A percentile compares a stretch with the other conserved stretches of the same genome.
These are phyloP conservation scores for Vanilla planifolia DNA, from an alignment of 106 monocot species.

Conservation along the genomic window DNA sequence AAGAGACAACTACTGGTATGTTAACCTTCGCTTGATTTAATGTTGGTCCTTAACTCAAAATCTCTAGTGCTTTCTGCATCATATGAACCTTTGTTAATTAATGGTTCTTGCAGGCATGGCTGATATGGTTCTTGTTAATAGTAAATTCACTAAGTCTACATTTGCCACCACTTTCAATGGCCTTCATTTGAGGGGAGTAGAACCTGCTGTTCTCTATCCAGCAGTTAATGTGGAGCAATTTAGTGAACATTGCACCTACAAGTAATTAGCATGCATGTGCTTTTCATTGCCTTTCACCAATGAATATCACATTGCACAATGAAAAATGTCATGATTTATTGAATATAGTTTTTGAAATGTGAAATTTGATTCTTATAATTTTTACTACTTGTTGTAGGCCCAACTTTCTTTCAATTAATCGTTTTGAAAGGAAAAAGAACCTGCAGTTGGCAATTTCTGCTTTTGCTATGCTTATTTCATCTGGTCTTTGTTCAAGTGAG, in stretches of 20 bases:
- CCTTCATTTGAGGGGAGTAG: slow-evolving; percentile 55
- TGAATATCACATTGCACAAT: not conserved
- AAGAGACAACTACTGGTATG: slow-evolving; percentile 90
- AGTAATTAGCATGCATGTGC: slow-evolving; percentile 49
- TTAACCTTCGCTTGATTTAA: slow-evolving; percentile 7
- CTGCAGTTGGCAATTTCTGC: slow-evolving; percentile 87
- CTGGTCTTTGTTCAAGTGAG: slow-evolving; percentile 22
- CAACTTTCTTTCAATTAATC: slow-evolving; percentile 94
- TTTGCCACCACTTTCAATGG: slow-evolving; percentile 71
- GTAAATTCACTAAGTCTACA: slow-evolving; percentile 79
- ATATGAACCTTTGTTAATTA: not conserved
- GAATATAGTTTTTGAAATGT: not conserved
- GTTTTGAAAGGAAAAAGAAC: slow-evolving; percentile 99
- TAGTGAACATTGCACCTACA: slow-evolving; percentile 51
- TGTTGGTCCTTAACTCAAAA: not conserved
- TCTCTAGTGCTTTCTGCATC: not conserved
- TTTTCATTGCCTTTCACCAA: slow-evolving; percentile 16
- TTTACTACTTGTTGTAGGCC: slow-evolving; percentile 36
- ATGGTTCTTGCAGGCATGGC: slow-evolving; percentile 61
- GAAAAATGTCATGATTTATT: too few species aligned
- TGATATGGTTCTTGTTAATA: slow-evolving; percentile 88
- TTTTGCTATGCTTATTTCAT: slow-evolving; percentile 68
- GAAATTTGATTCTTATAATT: not conserved
- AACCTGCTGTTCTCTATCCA: slow-evolving; percentile 77
- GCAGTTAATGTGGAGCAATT: slow-evolving; percentile 86